phyloP scores from a whole-genome alignment of 1,284 basidiomycete genomes.

The Phellinidium pouzarii region DNA sequence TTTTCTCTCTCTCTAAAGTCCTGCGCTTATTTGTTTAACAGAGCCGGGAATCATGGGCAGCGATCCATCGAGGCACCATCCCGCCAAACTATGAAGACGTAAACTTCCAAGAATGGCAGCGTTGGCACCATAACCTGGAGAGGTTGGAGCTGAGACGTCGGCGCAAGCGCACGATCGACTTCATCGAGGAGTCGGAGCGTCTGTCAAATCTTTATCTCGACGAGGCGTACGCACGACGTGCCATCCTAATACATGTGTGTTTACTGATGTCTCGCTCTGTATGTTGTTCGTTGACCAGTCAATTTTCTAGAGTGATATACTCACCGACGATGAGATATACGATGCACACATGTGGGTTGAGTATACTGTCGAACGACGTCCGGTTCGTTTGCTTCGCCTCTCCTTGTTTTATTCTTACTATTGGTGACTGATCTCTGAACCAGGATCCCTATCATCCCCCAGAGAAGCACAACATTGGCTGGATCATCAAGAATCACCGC shows the following conservation, averaged over 20 bases:
- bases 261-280: constrained; percentile 17
- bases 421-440: constrained; percentile 1
- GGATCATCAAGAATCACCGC: constrained; percentile 36
- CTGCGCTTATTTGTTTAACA: constrained; percentile 19
- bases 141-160: constrained; percentile 30
- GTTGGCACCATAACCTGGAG: constrained; percentile 34
- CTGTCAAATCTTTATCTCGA: constrained; percentile 33
- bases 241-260: constrained; percentile 19
- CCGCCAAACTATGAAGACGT: constrained; percentile 34
- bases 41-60: constrained; percentile 41
- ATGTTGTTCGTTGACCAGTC: background rate
- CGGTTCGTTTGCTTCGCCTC: background rate
- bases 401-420: background rate
- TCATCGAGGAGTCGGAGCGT: constrained; percentile 30
- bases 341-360: constrained; percentile 16
- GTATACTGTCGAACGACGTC: constrained; percentile 11
- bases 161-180: constrained; percentile 30
- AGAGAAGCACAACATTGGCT: constrained; percentile 31
- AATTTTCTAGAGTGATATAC: constrained; percentile 2
- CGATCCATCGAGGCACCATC: constrained; percentile 32
- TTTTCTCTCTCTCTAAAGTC: constrained; percentile 5
- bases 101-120: constrained; percentile 34
- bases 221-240: constrained; percentile 28
- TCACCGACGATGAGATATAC: constrained; percentile 14
- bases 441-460: constrained; percentile 34